Conservation (phyloP, 352 stramenopile genomes). For the Pythium aphanidermatum region DNA sequence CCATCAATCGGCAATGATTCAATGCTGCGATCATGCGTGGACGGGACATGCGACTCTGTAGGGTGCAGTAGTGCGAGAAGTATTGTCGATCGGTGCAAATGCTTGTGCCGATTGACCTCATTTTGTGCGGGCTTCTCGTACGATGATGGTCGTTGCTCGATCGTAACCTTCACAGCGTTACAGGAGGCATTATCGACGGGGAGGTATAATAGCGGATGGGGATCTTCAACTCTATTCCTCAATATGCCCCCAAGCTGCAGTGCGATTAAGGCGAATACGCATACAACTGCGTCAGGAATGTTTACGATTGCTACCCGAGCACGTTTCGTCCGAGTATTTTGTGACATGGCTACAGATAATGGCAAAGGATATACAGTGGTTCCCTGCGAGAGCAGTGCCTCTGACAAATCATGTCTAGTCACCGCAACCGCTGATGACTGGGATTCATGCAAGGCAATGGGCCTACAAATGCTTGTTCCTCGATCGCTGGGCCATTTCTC, state of each 20-base stretch:
- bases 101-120: conserved; percentile 26
- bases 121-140: conserved; percentile 38
- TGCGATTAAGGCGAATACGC: conserved; percentile 36
- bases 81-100: conserved; percentile 37
- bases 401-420: conserved; percentile 22
- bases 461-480: conserved; percentile 41
- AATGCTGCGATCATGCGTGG: conserved; percentile 25
- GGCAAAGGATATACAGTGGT: conserved; percentile 50
- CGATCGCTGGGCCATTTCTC: conserved; percentile 41
- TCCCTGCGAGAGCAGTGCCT: conserved; percentile 34
- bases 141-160: conserved; percentile 33
- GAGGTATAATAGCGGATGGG: conserved; percentile 23
- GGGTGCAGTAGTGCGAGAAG: conserved; percentile 27
- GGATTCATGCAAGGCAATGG: conserved; percentile 48
- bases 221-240: conserved; percentile 29
- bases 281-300: conserved; percentile 22
- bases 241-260: conserved; percentile 51
- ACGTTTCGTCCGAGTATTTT: conserved; percentile 37
- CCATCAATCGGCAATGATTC: conserved; percentile 22
- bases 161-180: conserved; percentile 28
- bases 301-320: conserved; percentile 41
- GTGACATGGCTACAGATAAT: conserved; percentile 45
- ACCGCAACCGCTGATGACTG: conserved; percentile 30
- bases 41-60: conserved; percentile 19
- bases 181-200: conserved; percentile 28